Conservation (phyloP, 805 yeast species). For the Lipomyces yamanashiensis region DNA sequence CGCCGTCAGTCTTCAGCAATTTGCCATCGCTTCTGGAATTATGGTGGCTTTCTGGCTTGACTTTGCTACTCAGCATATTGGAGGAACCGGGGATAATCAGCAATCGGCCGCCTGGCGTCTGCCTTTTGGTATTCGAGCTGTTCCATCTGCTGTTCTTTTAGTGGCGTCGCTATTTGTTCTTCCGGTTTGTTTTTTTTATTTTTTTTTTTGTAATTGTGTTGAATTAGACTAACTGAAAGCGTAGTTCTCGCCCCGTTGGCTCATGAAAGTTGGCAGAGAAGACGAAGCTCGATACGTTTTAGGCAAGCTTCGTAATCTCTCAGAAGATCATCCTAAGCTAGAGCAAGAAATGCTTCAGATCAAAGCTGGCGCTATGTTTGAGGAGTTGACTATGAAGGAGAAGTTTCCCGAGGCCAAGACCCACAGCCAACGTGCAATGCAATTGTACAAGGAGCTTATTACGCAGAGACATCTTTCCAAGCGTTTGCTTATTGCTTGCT, state of each 20-base stretch:
- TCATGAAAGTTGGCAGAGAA: constrained; percentile 40
- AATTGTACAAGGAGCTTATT: constrained; percentile 28
- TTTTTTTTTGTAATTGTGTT: neutral
- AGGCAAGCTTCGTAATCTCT: constrained; percentile 37
- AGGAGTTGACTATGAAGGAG: constrained; percentile 33
- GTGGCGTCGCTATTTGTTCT: constrained; percentile 52
- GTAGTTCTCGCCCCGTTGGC: constrained; percentile 53
- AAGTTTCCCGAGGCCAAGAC: constrained; percentile 33
- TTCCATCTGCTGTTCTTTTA: constrained; percentile 54
- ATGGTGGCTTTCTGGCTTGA: constrained; percentile 46
- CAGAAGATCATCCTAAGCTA: constrained; percentile 29
- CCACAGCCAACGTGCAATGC: constrained; percentile 12
- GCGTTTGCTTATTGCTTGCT: constrained; percentile 33
- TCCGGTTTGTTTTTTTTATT: constrained; percentile 13
- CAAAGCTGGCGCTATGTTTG: constrained; percentile 41
- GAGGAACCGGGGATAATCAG: constrained; percentile 45
- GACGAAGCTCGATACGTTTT: constrained; percentile 39
- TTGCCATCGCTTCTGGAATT: constrained; percentile 45
- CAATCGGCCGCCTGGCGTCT: constrained; percentile 49
- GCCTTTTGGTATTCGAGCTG: constrained; percentile 55
- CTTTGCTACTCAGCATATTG: constrained; percentile 50
- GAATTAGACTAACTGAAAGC: neutral
- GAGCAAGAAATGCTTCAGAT: constrained; percentile 38
- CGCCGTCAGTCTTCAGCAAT: constrained; percentile 39
- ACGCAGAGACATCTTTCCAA: constrained; percentile 23